Conservation (phyloP, 225 moss, liverwort and hornwort genomes). For the Bryum argenteum region DNA sequence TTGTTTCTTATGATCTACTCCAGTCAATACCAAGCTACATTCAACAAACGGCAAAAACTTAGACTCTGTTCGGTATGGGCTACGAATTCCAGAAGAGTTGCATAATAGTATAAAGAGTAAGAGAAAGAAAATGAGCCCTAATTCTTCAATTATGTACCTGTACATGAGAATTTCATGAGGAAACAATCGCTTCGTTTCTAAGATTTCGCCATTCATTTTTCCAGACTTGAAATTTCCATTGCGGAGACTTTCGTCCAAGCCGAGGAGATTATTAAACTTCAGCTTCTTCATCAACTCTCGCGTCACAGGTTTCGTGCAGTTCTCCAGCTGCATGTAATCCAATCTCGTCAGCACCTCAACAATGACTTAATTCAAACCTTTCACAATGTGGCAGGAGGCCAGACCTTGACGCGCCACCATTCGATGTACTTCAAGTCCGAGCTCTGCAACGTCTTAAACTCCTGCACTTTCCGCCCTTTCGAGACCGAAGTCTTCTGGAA, state of each 20-base stretch:
- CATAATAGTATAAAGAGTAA: background rate
- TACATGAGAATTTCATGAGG: conserved; percentile 90
- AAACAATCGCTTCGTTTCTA: conserved; percentile 78
- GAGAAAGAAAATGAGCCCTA: background rate
- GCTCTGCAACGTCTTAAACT: conserved; percentile 41
- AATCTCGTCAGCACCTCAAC: conserved; percentile 23
- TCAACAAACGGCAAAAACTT: no score
- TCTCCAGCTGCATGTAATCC: conserved; percentile 51
- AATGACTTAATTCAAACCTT: no score
- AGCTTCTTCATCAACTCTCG: conserved; percentile 78
- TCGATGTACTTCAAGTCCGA: conserved; percentile 72
- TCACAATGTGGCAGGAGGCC: no score
- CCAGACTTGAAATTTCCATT: conserved; percentile 74
- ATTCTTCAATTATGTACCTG: conserved; percentile 36
- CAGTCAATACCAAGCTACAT: no score
- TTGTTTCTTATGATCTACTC: no score
- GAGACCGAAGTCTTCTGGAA: conserved; percentile 37
- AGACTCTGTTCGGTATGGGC: no score
- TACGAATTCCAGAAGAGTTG: background rate
- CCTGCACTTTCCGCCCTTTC: conserved; percentile 45
- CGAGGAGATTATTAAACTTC: conserved; percentile 66
- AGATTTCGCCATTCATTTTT: conserved; percentile 58
- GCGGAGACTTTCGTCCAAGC: conserved; percentile 67
- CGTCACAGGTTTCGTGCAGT: conserved; percentile 78
- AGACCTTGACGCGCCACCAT: conserved; percentile 91